Base-by-base conservation (phyloP, 306 rosid species). In the Lagenaria siceraria region DNA sequence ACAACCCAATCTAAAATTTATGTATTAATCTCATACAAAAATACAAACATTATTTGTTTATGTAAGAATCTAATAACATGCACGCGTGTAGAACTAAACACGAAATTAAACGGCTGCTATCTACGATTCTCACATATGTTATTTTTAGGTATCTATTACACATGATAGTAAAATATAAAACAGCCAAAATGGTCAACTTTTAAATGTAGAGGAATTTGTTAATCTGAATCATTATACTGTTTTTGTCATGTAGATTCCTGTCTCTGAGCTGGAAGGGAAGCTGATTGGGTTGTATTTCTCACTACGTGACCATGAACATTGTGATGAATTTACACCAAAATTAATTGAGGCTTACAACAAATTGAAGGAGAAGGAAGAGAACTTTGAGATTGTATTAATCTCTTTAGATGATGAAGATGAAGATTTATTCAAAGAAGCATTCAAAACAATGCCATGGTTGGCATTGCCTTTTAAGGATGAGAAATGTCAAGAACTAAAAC, bases 191-290 rank as follows among this genome's bases (percentile, higher is more conserved):
- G 7, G 12, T 40, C 12, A 40, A 1, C 10, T 40, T 40, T 38
- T 36, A 36, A 36, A 36, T 36, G 6, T 36, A 36, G 40, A 40
- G 10, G 6, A 40, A 40, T 9, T 42, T 42, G 9, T 42, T 9
- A 42, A 42, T 42, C 13, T 42, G 12, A 42, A 42, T 10, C 48
- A 48, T n/a, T 68, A 11, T 40, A 38, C 0, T 68, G 4, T 38
- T 68, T 40, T 4, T 40, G 53, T 0, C 40, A 7, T 21, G n/a
- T 40, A 79, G 97, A 80, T 81, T 69, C 88, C 74, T 61, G 77
- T 87, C 27, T 84, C 97, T 83, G 82, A 90, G 80, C 90, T 92
- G 74, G 90, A 88, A 78, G 97, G 90, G 62, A 90, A 87, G 82
- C 80, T 75, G 1, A 82, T 88, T n/a, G 95, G 89, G 46, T 83